Conservation (phyloP, 352 stramenopile species). For the Poterioochromonas sp. region DNA sequence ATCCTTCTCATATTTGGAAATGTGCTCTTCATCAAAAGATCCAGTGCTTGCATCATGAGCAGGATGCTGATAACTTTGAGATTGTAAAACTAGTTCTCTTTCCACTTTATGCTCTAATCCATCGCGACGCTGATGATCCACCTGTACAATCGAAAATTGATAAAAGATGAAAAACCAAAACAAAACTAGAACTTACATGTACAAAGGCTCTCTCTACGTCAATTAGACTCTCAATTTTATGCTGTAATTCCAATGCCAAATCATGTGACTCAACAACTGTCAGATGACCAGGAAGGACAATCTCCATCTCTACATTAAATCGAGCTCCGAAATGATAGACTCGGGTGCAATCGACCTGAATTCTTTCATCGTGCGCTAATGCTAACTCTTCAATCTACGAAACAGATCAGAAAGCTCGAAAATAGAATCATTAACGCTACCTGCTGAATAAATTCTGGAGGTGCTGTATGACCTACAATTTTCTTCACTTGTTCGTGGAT, state of each 20-base stretch:
- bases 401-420: too few species aligned
- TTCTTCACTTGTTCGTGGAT: constrained; percentile 15
- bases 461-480: constrained; percentile 8
- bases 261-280: constrained; percentile 2
- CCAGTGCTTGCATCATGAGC: too few species aligned
- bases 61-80: too few species aligned
- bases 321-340: constrained; percentile 19
- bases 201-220: constrained; percentile 15
- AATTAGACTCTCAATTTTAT: neutral
- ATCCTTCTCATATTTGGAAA: too few species aligned
- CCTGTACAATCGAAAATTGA: neutral
- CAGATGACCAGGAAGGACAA: neutral
- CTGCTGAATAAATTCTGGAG: neutral
- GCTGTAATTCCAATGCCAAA: neutral
- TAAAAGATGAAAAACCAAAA: neutral
- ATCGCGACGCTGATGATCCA: neutral
- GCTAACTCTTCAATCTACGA: constrained; percentile 14
- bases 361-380: neutral
- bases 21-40: too few species aligned
- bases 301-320: constrained; percentile 24
- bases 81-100: neutral
- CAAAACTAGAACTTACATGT: neutral
- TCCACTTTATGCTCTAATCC: constrained; percentile 19
- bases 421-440: too few species aligned
- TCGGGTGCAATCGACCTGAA: neutral